These are phyloP conservation scores for Suhomyces yuchorum DNA, from an alignment of 1,139 yeast species.

Conservation along the genomic window DNA sequence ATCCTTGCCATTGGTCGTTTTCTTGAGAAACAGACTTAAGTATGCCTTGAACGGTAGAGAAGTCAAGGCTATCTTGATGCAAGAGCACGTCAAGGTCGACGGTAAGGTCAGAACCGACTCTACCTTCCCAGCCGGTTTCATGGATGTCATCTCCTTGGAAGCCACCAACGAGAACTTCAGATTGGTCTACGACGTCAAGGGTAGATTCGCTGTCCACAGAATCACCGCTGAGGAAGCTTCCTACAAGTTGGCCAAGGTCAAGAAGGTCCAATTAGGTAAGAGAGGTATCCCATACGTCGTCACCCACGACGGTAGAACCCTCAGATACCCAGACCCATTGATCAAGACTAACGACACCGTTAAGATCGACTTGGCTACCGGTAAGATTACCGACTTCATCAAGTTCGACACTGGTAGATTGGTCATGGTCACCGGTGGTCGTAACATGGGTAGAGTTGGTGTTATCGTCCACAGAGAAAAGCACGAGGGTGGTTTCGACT, in stretches of 20 bases:
- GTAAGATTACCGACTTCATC: slow-evolving; percentile 89
- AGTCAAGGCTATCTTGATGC: slow-evolving; percentile 98
- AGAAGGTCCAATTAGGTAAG: slow-evolving; percentile 97
- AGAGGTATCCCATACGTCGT: slow-evolving; percentile 97
- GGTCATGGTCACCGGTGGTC: slow-evolving; percentile 99
- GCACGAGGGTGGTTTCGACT: slow-evolving; percentile 99
- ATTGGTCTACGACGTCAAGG: slow-evolving; percentile 96
- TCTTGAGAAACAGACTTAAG: slow-evolving; percentile 99
- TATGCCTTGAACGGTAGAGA: slow-evolving; percentile 99
- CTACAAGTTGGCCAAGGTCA: slow-evolving; percentile 97
- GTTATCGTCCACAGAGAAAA: slow-evolving; percentile 97
- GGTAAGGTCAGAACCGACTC: slow-evolving; percentile 99
- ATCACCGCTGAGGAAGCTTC: slow-evolving; percentile 97
- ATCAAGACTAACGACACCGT: slow-evolving; percentile 97
- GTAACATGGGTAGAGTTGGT: slow-evolving; percentile 99
- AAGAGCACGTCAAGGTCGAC: slow-evolving; percentile 98
- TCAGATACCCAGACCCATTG: slow-evolving; percentile 98
- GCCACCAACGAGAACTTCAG: slow-evolving; percentile 99
- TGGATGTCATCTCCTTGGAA: slow-evolving; percentile 96
- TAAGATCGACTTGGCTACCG: slow-evolving; percentile 93
- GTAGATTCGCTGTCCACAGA: slow-evolving; percentile 99
- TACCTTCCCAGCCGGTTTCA: slow-evolving; percentile 99
- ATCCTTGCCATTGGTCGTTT: slow-evolving; percentile 96
- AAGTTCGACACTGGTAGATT: slow-evolving; percentile 95
- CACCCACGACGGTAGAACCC: slow-evolving; percentile 99